Conservation (phyloP, 1,284 basidiomycete species). For the Termitomyces sp. region DNA sequence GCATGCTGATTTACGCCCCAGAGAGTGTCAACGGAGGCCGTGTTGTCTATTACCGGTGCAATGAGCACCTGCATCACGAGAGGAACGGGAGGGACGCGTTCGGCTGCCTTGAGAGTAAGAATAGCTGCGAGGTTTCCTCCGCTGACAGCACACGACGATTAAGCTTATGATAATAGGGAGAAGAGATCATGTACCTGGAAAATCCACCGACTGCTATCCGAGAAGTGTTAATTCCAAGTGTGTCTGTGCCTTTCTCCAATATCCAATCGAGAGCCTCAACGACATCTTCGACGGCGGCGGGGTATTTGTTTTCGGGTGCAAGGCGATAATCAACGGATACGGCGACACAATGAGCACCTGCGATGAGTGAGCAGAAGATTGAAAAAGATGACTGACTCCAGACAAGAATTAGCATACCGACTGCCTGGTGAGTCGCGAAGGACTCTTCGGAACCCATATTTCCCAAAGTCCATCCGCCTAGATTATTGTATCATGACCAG, state of each 20-base stretch:
- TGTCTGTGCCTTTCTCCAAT: conserved; percentile 31
- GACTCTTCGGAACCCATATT: conserved; percentile 52
- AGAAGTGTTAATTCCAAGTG: conserved; percentile 28
- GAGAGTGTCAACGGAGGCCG: conserved; percentile 44
- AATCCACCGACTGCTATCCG: conserved; percentile 54
- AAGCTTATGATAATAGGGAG: neutral
- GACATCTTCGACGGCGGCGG: conserved; percentile 70
- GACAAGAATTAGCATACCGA: conserved; percentile 33
- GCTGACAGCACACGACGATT: conserved; percentile 27
- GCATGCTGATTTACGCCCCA: conserved; percentile 59
- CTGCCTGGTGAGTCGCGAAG: conserved; percentile 56
- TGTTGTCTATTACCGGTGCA: conserved; percentile 71
- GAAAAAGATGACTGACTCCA: neutral
- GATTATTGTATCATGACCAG: conserved; percentile 24
- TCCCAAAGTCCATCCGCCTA: conserved; percentile 70
- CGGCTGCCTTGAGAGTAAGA: conserved; percentile 57
- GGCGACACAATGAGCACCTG: conserved; percentile 50
- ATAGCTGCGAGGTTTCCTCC: conserved; percentile 71
- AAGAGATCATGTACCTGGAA: conserved; percentile 45
- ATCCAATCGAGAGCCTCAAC: conserved; percentile 66
- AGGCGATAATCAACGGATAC: conserved; percentile 71
- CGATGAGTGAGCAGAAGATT: neutral
- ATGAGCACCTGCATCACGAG: conserved; percentile 61
- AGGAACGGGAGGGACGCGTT: conserved; percentile 46
- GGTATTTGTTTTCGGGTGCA: conserved; percentile 70